Conservation (phyloP, 192 early-diverging fungal genomes). For the Entomortierella lignicola region DNA sequence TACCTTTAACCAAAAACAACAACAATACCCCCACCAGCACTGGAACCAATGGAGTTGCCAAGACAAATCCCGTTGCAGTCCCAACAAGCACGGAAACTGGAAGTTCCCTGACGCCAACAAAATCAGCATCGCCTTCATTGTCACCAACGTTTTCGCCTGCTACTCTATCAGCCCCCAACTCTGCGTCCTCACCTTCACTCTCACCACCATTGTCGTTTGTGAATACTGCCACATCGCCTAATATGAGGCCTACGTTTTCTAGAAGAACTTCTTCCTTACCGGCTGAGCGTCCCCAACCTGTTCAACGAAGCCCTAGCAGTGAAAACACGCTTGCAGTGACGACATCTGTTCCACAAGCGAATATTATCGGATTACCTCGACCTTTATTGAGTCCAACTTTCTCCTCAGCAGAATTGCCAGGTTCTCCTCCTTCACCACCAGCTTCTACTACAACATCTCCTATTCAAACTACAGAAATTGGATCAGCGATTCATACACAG, state of each 20-base stretch:
- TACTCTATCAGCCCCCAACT: too few relatives aligned
- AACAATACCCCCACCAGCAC: slow-evolving; percentile 3
- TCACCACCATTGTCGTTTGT: slow-evolving; percentile 4
- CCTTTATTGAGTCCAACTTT: slow-evolving; percentile 4
- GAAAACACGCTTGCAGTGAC: background rate
- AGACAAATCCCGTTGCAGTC: background rate
- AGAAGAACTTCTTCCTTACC: slow-evolving; percentile 30
- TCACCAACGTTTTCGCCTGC: too few relatives aligned
- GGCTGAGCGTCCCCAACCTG: slow-evolving; percentile 13
- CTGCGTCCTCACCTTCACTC: background rate
- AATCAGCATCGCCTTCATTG: background rate
- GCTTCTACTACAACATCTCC: background rate
- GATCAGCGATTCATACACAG: too few relatives aligned
- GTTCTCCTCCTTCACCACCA: slow-evolving; percentile 7
- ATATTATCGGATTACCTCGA: slow-evolving; percentile 35
- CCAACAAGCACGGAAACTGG: background rate
- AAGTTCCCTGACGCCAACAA: background rate
- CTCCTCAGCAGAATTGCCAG: slow-evolving; percentile 6
- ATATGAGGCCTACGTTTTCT: slow-evolving; percentile 7
- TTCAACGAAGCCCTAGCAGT: background rate
- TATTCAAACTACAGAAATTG: background rate
- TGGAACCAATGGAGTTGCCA: background rate
- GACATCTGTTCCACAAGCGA: slow-evolving; percentile 13
- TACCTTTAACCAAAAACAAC: background rate
- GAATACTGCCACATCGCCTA: slow-evolving; percentile 13